A percentile compares a stretch with the other conserved stretches of the same genome.
Evolutionary conservation across 2,329 filamentous ascomycete species (phyloP).

Genomic region (Talaromyces rugulosus): DNA sequence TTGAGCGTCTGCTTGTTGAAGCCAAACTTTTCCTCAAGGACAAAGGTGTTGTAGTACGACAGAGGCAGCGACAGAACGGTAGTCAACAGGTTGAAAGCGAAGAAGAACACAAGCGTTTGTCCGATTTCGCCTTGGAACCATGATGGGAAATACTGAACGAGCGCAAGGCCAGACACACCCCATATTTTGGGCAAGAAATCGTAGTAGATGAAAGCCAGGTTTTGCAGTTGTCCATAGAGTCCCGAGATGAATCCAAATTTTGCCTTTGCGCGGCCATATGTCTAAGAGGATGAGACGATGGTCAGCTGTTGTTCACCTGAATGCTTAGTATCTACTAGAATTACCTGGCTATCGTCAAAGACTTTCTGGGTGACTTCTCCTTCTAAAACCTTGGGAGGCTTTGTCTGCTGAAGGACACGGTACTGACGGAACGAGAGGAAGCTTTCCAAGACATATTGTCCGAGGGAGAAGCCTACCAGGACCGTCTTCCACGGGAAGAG

Average conservation of each 20-base stretch:
- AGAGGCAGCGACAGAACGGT: conserved; percentile 74
- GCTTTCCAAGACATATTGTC: conserved; percentile 85
- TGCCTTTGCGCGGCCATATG: conserved; percentile 93
- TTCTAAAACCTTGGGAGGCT: conserved; percentile 78
- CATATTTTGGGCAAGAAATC: conserved; percentile 90
- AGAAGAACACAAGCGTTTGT: conserved; percentile 88
- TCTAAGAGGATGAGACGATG: conserved; percentile 40
- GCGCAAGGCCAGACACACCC: conserved; percentile 70
- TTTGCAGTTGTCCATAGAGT: conserved; percentile 83
- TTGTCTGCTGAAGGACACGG: conserved; percentile 72
- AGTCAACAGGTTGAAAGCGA: conserved; percentile 78
- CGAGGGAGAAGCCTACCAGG: conserved; percentile 88
- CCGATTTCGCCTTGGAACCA: conserved; percentile 88
- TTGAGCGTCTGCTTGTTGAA: conserved; percentile 97
- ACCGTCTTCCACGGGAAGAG: conserved; percentile 97
- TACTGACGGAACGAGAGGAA: conserved; percentile 90
- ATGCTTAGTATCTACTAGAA: not conserved
- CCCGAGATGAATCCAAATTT: conserved; percentile 78
- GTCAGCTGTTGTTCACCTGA: not conserved
- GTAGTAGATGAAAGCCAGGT: conserved; percentile 82
- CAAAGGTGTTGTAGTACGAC: conserved; percentile 89
- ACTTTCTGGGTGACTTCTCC: conserved; percentile 85
- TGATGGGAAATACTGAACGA: conserved; percentile 69
- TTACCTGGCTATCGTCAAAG: conserved; percentile 85
- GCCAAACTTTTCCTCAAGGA: conserved; percentile 92